Base-by-base conservation (phyloP, 495 filamentous ascomycete species). In the Recurvomyces mirabilis region DNA sequence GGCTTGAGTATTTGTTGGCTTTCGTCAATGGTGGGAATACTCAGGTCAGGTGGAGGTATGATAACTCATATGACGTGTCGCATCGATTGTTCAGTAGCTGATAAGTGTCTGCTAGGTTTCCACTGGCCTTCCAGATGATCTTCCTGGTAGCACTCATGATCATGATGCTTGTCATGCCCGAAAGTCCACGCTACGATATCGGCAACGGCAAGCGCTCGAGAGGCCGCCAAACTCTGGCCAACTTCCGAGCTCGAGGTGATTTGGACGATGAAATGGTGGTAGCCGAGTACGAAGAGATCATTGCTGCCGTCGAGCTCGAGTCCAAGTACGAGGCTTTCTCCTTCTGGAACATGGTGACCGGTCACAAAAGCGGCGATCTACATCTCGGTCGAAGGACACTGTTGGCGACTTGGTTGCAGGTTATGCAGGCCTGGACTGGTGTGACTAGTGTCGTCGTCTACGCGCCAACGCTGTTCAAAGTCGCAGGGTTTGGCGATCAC, bases 361-460 rank as follows among this genome's bases (percentile, higher is more conserved):
- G 77, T 6, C 67, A 69, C 42, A 73, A 72, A 31, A 73, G 70
- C 0, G 75, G 77, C 0, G 71, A 78, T 23, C 57, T 81, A 14
- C 77, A 81, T 48, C 73, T 74, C 9, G 78, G 70, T 1, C 68
- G 78, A 3, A 67, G 78, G 7, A 76, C 80, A 22, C 75, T 81
- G 46, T 63, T 82, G 12, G 75, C 79, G 18, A 68, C 82, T 30
- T 82, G 77, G 77, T 57, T 83, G 11, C 76, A 82, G 60, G 79
- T 84, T 32, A 74, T 84, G 63, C 78, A 81, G 49, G 77, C 80
- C 53, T 82, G 78, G 78, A 72, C 79, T 46, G 78, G 79, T 15
- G 81, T 82, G 52, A 77, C 77, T 0, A 77, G 77, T 41, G 73
- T 81, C 7, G 82, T 79, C 1, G 70, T 82, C n/a, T 46, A 71